Base-by-base conservation (phyloP, 139 green algal species). In the Spirogloea muscicola region DNA sequence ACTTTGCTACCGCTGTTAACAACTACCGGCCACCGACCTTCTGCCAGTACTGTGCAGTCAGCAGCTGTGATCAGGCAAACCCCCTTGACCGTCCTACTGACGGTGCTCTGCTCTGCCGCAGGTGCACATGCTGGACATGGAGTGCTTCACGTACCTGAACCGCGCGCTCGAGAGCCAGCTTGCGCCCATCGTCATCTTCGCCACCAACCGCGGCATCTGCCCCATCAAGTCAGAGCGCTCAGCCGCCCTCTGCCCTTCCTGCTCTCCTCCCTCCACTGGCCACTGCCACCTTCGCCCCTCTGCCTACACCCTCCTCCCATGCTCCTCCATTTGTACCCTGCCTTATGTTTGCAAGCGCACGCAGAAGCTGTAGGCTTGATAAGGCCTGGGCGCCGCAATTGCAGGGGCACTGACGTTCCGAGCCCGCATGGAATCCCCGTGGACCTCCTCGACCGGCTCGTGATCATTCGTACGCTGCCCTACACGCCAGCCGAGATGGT, bases 61-160 rank as follows among this genome's bases (percentile, higher is more conserved):
- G n/a, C n/a, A n/a, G n/a, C n/a, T n/a, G n/a, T n/a, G n/a, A n/a
- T n/a, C 44, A 13, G 13, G 13, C 33, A 65, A n/a, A n/a, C n/a
- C n/a, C n/a, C n/a, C n/a, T n/a, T n/a, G n/a, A n/a, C n/a, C n/a
- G n/a, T n/a, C n/a, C n/a, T n/a, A n/a, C n/a, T n/a, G n/a, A n/a
- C n/a, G n/a, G n/a, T n/a, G n/a, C n/a, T n/a, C n/a, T n/a, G 46
- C 21, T 55, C 21, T 55, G 46, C 18, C 16, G 37, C 74, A 82
- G 74, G 93, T 96, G 61, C 93, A 97, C 89, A 97, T 98, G 92
- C 86, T 98, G 65, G 91, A 96, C 87, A 96, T 96, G 33, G 94
- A 98, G 87, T 97, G 93, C 86, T 97, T 99, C 87, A 96, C 94
- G 9, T 98, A 93, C 84, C 87, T 99, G 21, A 98, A 98, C 84